A percentile compares a stretch with the other conserved stretches of the same genome.
Evolutionary conservation across 2,329 filamentous ascomycete genomes (phyloP).

Genomic region (Colletotrichum chlorophyti): DNA sequence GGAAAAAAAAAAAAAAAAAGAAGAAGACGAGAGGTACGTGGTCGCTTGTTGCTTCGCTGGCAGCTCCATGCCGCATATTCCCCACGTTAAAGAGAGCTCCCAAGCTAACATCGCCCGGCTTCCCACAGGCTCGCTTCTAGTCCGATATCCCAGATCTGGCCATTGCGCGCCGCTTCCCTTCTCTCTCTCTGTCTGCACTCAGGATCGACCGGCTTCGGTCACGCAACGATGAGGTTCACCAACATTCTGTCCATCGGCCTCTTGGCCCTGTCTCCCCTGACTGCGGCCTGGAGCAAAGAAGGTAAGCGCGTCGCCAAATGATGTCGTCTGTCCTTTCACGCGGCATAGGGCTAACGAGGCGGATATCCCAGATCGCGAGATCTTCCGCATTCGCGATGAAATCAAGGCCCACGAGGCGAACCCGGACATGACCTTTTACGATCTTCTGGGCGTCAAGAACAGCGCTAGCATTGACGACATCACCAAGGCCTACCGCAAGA

Average conservation of each 20-base stretch:
- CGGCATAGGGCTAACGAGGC: slow-evolving; percentile 11
- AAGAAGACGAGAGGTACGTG: slow-evolving; percentile 20
- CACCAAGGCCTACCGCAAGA: slow-evolving; percentile 92
- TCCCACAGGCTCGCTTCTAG: slow-evolving; percentile 12
- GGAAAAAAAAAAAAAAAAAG: background rate
- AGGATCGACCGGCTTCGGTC: background rate
- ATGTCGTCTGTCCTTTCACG: background rate
- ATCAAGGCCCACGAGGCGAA: slow-evolving; percentile 75
- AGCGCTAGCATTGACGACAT: slow-evolving; percentile 85
- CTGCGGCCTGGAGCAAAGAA: slow-evolving; percentile 85
- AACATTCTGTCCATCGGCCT: slow-evolving; percentile 72
- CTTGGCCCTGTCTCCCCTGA: slow-evolving; percentile 70
- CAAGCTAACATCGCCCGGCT: slow-evolving; percentile 27
- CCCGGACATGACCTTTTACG: slow-evolving; percentile 86
- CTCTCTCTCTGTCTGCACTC: background rate
- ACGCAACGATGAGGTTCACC: slow-evolving; percentile 74
- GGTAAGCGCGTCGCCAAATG: slow-evolving; percentile 54
- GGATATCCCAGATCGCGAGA: slow-evolving; percentile 83
- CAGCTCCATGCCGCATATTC: slow-evolving; percentile 18
- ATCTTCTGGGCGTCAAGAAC: slow-evolving; percentile 81
- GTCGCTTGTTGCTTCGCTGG: slow-evolving; percentile 19
- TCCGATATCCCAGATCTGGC: slow-evolving; percentile 6
- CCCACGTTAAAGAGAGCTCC: slow-evolving; percentile 13
- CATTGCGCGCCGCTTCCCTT: slow-evolving; percentile 4
- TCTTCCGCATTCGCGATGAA: slow-evolving; percentile 94